Conservation (phyloP, 371 early-diverging fungal species). For the Fennellomyces sp. region DNA sequence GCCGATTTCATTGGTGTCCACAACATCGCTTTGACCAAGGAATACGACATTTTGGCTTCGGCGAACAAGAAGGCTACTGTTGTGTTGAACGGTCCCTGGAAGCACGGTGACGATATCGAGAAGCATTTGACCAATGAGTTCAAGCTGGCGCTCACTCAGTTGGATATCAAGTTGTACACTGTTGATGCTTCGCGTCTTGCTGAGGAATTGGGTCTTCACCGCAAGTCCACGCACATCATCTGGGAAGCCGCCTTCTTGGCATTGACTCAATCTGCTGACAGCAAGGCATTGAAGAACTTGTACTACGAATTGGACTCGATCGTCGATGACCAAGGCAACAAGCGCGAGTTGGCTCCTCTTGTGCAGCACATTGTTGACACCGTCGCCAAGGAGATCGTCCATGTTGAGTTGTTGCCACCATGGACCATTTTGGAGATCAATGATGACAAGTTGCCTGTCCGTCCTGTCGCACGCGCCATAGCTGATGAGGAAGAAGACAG, state of each 20-base stretch:
- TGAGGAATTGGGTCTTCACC: slow-evolving; percentile 63
- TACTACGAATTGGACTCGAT: slow-evolving; percentile 30
- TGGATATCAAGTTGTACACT: slow-evolving; percentile 61
- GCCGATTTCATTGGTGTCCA: slow-evolving; percentile 74
- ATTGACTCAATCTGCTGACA: slow-evolving; percentile 19
- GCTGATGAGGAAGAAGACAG: slow-evolving; percentile 39
- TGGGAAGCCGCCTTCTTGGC: slow-evolving; percentile 66
- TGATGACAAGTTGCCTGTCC: slow-evolving; percentile 33
- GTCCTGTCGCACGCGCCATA: slow-evolving; percentile 36
- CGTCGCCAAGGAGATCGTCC: slow-evolving; percentile 30
- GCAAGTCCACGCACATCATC: slow-evolving; percentile 47
- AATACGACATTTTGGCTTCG: slow-evolving; percentile 65
- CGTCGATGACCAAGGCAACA: slow-evolving; percentile 20
- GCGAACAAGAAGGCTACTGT: slow-evolving; percentile 60
- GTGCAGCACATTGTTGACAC: slow-evolving; percentile 25
- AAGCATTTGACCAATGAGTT: slow-evolving; percentile 71
- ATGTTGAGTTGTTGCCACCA: slow-evolving; percentile 50
- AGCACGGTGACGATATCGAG: slow-evolving; percentile 69
- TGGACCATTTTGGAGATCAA: slow-evolving; percentile 56
- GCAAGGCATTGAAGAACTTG: slow-evolving; percentile 24
- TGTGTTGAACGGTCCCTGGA: slow-evolving; percentile 71
- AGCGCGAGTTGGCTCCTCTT: slow-evolving; percentile 25
- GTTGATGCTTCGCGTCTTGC: slow-evolving; percentile 70
- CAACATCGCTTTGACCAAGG: slow-evolving; percentile 56
- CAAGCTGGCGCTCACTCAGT: slow-evolving; percentile 60